These are phyloP conservation scores for Letharia columbiana DNA, from an alignment of 495 filamentous ascomycete genomes.

Conservation along the genomic window DNA sequence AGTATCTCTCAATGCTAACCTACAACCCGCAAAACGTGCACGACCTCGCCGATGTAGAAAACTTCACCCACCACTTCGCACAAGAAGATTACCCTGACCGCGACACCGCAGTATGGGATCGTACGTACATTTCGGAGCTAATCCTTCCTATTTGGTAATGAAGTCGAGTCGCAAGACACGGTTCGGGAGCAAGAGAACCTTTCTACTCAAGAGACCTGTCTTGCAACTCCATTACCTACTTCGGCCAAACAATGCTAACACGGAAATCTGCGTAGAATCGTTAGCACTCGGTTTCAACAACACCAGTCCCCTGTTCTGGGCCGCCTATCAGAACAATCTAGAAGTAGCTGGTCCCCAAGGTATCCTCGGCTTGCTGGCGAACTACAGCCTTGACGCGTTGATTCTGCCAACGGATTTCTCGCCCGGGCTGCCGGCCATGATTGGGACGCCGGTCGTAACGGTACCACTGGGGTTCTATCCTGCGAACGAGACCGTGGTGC, in stretches of 20 bases:
- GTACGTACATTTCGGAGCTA: no score
- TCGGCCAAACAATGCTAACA: no score
- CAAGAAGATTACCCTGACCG: constrained; percentile 43
- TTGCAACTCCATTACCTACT: no score
- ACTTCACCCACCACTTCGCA: constrained; percentile 38
- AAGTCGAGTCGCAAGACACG: no score
- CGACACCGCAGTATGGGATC: constrained; percentile 42
- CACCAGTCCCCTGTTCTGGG: constrained; percentile 37
- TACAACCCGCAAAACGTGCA: constrained; percentile 41
- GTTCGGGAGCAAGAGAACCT: no score
- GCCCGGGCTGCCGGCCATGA: constrained; percentile 37
- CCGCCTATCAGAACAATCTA: constrained; percentile 37
- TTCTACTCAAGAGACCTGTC: no score
- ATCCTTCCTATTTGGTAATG: no score
- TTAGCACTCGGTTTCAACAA: constrained; percentile 35
- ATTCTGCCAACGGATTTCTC: constrained; percentile 42
- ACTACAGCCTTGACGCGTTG: constrained; percentile 42
- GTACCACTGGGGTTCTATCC: constrained; percentile 47
- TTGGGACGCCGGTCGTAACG: constrained; percentile 44
- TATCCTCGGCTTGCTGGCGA: constrained; percentile 40
- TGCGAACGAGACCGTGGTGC: constrained; percentile 34
- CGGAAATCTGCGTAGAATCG: constrained; percentile 15
- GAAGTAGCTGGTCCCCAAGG: constrained; percentile 41
- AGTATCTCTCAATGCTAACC: constrained; percentile 40
- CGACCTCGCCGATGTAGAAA: constrained; percentile 34